A percentile compares a stretch with the other conserved stretches of the same genome.
Evolutionary conservation across 2,329 filamentous ascomycete species (phyloP).

Genomic region (Huntiella decipiens): DNA sequence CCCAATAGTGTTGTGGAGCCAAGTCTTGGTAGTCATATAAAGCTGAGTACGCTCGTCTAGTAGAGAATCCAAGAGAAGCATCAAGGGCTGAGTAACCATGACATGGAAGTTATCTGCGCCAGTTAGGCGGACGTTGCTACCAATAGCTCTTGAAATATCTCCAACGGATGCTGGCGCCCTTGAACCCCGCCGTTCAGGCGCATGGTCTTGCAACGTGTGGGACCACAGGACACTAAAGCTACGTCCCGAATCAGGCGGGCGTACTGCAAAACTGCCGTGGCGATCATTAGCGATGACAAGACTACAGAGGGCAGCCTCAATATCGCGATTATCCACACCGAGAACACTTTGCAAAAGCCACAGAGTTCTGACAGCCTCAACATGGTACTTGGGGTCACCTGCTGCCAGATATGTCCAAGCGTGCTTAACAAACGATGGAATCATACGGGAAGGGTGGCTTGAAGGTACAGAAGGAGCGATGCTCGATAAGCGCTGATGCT

Average conservation of each 20-base stretch:
- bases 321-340: conserved; percentile 45
- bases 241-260: conserved; percentile 41
- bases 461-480: conserved; percentile 16
- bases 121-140: conserved; percentile 25
- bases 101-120: conserved; percentile 46
- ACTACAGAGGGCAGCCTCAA: conserved; percentile 59
- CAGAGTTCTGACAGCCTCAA: conserved; percentile 71
- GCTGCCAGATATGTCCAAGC: conserved; percentile 70
- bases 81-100: conserved; percentile 63
- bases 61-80: conserved; percentile 64
- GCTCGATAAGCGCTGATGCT: not conserved
- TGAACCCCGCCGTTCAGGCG: conserved; percentile 31
- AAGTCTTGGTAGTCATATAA: conserved; percentile 58
- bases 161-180: conserved; percentile 16
- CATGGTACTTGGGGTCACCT: conserved; percentile 77
- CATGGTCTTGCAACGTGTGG: conserved; percentile 49
- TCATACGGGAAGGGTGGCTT: conserved; percentile 29
- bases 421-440: conserved; percentile 48
- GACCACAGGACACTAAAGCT: conserved; percentile 65
- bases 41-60: conserved; percentile 52
- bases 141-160: conserved; percentile 13
- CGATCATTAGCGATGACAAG: conserved; percentile 42
- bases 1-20: conserved; percentile 51
- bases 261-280: conserved; percentile 26
- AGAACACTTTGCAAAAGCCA: conserved; percentile 70